Evolutionary conservation across 257 asterid species (phyloP).

Genomic region (Lantana camara): DNA sequence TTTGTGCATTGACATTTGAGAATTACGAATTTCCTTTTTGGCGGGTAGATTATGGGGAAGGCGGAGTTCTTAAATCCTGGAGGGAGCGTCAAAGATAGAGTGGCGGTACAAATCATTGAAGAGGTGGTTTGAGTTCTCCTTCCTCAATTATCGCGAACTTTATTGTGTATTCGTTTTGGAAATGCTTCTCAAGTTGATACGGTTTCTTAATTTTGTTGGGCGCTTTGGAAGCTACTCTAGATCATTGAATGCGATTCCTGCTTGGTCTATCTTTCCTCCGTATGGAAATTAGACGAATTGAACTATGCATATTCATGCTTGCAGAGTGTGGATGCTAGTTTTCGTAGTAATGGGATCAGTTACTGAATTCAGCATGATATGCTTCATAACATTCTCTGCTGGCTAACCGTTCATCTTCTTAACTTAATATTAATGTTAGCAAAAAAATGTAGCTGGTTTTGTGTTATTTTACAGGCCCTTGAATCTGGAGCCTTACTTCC

Average conservation of each 20-base stretch:
- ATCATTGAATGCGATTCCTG: not conserved
- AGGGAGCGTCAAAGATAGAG: slow-evolving; percentile 96
- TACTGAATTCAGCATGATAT: not conserved
- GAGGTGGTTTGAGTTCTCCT: slow-evolving; percentile 51
- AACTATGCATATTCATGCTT: not conserved
- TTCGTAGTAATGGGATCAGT: not conserved
- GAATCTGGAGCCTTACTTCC: slow-evolving; percentile 76
- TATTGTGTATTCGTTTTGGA: not conserved
- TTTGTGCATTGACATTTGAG: not conserved
- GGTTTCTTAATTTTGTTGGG: not conserved
- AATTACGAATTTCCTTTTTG: slow-evolving; percentile 1
- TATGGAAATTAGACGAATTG: slow-evolving; percentile 7
- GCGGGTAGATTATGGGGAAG: slow-evolving; percentile 78
- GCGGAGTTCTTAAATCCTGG: slow-evolving; percentile 98
- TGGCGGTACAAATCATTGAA: slow-evolving; percentile 85
- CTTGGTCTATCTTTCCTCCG: not conserved
- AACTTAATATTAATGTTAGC: not conserved
- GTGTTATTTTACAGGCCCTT: slow-evolving; percentile 57
- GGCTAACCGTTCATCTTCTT: not conserved
- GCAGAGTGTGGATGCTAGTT: not conserved
- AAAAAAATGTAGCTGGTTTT: not conserved
- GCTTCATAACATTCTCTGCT: not conserved
- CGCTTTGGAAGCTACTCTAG: not conserved
- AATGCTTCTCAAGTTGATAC: not conserved
- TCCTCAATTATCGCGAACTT: not conserved